Evolutionary conservation across 176 grass and related monocot genomes (phyloP).

Genomic region (Puccinellia tenuiflora): DNA sequence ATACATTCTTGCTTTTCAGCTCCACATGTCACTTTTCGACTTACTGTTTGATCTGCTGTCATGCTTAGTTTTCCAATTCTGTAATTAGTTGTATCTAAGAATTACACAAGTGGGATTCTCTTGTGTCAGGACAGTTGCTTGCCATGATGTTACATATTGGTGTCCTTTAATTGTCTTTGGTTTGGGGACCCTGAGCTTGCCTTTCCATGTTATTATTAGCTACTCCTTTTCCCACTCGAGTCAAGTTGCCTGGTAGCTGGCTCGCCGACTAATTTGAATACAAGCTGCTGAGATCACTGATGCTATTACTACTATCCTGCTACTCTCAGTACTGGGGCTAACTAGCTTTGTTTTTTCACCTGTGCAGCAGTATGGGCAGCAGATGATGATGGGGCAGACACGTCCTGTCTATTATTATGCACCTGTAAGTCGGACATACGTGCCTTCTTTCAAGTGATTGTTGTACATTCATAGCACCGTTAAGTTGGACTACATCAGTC

Average conservation of each 20-base stretch:
- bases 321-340: neutral
- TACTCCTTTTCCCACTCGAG: neutral
- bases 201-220: neutral
- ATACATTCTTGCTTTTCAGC: neutral
- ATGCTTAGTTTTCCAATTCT: neutral
- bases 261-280: neutral
- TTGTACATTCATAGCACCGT: neutral
- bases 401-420: neutral
- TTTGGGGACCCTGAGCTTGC: neutral
- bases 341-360: neutral
- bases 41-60: neutral
- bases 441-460: neutral
- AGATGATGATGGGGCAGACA: slow-evolving; percentile 39
- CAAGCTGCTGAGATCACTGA: neutral
- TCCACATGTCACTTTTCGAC: neutral
- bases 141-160: neutral
- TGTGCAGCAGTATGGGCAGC: slow-evolving; percentile 59
- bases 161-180: neutral
- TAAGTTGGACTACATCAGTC: neutral
- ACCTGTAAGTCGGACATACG: neutral
- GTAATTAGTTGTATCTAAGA: neutral
- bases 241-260: neutral
- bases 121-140: neutral
- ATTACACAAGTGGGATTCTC: neutral
- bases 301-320: neutral